These are phyloP conservation scores for Neoarthrinium moseri DNA, from an alignment of 2,329 filamentous ascomycete species.

Conservation along the genomic window DNA sequence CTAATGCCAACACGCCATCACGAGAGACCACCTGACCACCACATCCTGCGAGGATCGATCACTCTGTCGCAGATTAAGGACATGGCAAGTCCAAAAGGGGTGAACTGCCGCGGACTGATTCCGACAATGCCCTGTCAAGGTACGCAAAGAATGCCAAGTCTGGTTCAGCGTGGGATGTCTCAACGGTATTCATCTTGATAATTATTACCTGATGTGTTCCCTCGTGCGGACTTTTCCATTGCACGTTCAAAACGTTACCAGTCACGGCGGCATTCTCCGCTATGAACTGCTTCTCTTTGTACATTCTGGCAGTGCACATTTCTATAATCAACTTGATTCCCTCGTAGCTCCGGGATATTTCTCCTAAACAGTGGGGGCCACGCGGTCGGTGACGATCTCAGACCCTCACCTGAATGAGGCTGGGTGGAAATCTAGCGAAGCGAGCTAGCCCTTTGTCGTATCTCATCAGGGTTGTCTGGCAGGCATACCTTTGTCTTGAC, in stretches of 20 bases:
- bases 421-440: not conserved
- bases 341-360: not conserved
- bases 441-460: not conserved
- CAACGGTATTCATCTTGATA: conserved; percentile 1
- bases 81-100: not conserved
- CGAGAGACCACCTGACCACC: no score
- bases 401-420: conserved; percentile 1
- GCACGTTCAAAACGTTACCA: conserved; percentile 1
- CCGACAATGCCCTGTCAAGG: not conserved
- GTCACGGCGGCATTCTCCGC: not conserved
- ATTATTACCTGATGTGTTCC: conserved; percentile 1
- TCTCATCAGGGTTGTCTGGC: no score
- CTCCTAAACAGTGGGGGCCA: conserved; percentile 5
- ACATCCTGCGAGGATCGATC: no score
- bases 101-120: conserved; percentile 7
- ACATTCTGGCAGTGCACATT: not conserved
- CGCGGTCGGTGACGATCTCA: conserved; percentile 2
- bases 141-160: not conserved
- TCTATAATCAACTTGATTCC: not conserved
- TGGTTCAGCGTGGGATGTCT: conserved; percentile 5
- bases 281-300: not conserved
- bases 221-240: not conserved
- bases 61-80: not conserved
- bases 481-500: no score
- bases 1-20: no score